phyloP scores from a whole-genome alignment of 352 stramenopile genomes.

The Phytopythium montanum region DNA sequence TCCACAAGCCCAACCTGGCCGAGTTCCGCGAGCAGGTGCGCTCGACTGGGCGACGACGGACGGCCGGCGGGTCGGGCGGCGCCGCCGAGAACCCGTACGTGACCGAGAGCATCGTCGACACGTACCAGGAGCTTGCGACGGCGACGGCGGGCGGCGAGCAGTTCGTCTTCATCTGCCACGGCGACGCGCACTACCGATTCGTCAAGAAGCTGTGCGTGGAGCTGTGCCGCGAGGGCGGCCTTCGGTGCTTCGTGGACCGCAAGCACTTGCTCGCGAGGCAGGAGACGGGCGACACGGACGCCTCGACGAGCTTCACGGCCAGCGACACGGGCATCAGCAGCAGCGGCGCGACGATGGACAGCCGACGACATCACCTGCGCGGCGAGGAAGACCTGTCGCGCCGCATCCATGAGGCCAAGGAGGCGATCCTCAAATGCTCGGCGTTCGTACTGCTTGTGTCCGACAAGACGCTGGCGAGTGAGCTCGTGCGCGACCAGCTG shows the following conservation, averaged over 20 bases:
- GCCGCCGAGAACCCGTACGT: slow-evolving; percentile 14
- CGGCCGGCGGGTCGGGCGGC: neutral
- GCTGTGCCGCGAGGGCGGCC: slow-evolving; percentile 54
- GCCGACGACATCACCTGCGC: slow-evolving; percentile 1
- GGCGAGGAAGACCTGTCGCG: slow-evolving; percentile 54
- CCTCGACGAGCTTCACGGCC: neutral
- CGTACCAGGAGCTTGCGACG: slow-evolving; percentile 46
- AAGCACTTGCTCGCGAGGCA: slow-evolving; percentile 19
- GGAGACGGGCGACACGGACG: slow-evolving; percentile 6
- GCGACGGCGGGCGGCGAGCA: slow-evolving; percentile 55
- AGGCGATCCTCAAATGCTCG: slow-evolving; percentile 81
- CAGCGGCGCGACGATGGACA: neutral
- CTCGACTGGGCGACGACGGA: slow-evolving; percentile 4
- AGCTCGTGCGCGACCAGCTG: slow-evolving; percentile 75
- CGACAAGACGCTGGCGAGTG: slow-evolving; percentile 64
- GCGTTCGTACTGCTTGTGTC: slow-evolving; percentile 72
- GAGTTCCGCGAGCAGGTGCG: slow-evolving; percentile 11
- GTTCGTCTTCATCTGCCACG: slow-evolving; percentile 85
- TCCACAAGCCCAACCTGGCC: slow-evolving; percentile 33
- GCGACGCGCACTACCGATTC: slow-evolving; percentile 69
- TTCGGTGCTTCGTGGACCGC: slow-evolving; percentile 71
- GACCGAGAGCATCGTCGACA: slow-evolving; percentile 58
- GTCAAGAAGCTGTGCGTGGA: slow-evolving; percentile 65
- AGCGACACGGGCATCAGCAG: neutral
- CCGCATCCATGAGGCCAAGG: slow-evolving; percentile 77